phyloP scores from a whole-genome alignment of 495 filamentous ascomycete species.

The Penicillium macrosclerotiorum region DNA sequence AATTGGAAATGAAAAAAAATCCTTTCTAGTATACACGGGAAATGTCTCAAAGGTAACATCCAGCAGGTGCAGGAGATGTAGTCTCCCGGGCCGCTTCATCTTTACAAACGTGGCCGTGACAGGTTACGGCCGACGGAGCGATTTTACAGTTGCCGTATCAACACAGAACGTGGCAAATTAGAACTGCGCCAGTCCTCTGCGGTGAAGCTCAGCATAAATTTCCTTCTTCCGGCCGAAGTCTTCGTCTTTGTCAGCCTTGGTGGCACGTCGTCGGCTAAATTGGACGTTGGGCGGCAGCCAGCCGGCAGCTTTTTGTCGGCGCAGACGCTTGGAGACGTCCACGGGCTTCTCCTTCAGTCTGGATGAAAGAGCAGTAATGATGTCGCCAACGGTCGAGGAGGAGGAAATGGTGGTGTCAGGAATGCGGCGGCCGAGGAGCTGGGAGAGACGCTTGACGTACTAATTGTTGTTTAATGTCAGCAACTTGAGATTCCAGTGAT shows the following conservation, averaged over 20 bases:
- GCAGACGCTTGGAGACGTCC: conserved; percentile 38
- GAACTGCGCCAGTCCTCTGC: conserved; percentile 60
- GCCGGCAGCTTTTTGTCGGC: conserved; percentile 33
- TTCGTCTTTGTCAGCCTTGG: conserved; percentile 67
- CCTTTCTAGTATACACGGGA: conserved; percentile 27
- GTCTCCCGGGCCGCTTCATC: too few species aligned
- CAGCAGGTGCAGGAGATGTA: not conserved
- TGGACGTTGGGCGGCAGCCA: conserved; percentile 66
- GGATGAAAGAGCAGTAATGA: conserved; percentile 42
- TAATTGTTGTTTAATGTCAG: conserved; percentile 32
- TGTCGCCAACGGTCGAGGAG: conserved; percentile 51
- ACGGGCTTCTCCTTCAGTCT: conserved; percentile 22
- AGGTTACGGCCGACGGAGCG: too few species aligned
- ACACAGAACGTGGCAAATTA: too few species aligned
- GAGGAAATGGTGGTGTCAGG: conserved; percentile 61
- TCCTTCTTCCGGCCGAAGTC: conserved; percentile 81
- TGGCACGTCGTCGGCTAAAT: conserved; percentile 58
- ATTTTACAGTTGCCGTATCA: too few species aligned
- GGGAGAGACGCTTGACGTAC: conserved; percentile 74
- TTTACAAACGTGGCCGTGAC: conserved; percentile 10
- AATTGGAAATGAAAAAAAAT: conserved; percentile 23
- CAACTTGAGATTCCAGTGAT: not conserved
- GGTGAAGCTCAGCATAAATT: conserved; percentile 68
- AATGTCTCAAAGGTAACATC: conserved; percentile 16
- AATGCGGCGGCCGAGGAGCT: conserved; percentile 71